These are phyloP conservation scores for Carex myosuroides DNA, from an alignment of 176 grass and related monocot genomes.

Conservation along the genomic window DNA sequence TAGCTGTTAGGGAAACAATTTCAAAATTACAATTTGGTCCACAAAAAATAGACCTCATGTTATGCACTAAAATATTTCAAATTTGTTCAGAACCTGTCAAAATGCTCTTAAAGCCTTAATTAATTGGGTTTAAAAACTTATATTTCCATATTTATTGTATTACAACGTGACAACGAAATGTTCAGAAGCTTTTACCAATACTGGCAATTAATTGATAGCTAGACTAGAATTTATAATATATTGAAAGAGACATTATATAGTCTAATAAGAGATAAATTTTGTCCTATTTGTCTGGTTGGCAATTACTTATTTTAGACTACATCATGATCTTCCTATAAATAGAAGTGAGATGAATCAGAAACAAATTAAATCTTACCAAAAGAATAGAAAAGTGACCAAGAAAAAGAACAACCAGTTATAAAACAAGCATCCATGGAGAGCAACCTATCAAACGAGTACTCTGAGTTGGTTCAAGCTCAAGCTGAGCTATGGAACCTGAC, in stretches of 20 bases:
- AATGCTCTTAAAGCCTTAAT: no score
- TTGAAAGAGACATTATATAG: not conserved
- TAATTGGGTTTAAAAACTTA: no score
- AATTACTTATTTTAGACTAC: not conserved
- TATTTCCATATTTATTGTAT: no score
- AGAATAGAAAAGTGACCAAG: not conserved
- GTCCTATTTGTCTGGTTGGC: not conserved
- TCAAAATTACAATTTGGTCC: no score
- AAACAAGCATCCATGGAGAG: not conserved
- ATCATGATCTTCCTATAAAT: not conserved
- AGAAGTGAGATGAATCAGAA: not conserved
- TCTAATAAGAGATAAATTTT: not conserved
- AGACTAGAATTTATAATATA: not conserved
- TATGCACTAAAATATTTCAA: no score
- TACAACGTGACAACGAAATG: no score
- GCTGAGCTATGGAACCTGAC: conserved; percentile 30
- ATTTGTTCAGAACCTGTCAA: no score
- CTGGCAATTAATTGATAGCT: no score
- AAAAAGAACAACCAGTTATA: not conserved
- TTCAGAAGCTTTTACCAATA: no score
- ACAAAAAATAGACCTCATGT: no score
- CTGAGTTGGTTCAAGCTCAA: conserved; percentile 26
- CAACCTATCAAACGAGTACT: not conserved
- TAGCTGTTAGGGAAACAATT: no score
- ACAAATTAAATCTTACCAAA: not conserved